A percentile compares a stretch with the other conserved stretches of the same genome.
phyloP scores from a whole-genome alignment of 129 eudicot genomes.

The Sambucus nigra region DNA sequence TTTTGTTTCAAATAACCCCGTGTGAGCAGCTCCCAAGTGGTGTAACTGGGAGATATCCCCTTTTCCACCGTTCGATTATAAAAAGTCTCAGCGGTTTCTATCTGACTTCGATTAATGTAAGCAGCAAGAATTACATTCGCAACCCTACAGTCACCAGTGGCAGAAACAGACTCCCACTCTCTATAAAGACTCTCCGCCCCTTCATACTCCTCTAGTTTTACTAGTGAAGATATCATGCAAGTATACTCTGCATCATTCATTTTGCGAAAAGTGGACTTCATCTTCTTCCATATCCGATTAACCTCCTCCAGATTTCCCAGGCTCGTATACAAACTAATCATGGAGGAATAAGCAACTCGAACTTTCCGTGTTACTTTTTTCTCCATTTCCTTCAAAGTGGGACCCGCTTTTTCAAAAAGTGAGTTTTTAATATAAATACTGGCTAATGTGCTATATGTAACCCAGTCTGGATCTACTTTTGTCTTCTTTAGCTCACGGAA shows the following conservation, averaged over 20 bases:
- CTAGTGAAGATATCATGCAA: constrained; percentile 63
- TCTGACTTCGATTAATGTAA: constrained; percentile 40
- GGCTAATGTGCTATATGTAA: constrained; percentile 73
- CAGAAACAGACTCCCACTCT: constrained; percentile 84
- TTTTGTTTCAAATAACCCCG: constrained; percentile 56
- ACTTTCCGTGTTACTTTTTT: constrained; percentile 33
- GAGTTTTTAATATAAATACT: constrained; percentile 58
- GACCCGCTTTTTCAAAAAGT: constrained; percentile 48
- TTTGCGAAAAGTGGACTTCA: constrained; percentile 60
- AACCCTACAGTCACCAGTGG: constrained; percentile 58
- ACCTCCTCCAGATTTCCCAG: constrained; percentile 49
- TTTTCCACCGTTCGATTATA: constrained; percentile 39
- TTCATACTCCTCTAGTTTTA: constrained; percentile 51
- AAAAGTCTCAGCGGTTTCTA: constrained; percentile 53
- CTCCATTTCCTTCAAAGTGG: constrained; percentile 76
- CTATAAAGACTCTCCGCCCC: constrained; percentile 60
- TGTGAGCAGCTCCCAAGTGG: constrained; percentile 86
- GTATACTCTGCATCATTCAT: constrained; percentile 69
- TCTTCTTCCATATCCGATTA: constrained; percentile 57
- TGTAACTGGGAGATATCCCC: constrained; percentile 55
- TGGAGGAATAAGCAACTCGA: constrained; percentile 63
- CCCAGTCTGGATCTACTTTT: constrained; percentile 73
- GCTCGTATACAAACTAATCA: constrained; percentile 57
- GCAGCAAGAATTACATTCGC: constrained; percentile 74
- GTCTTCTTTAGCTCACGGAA: constrained; percentile 51